These are phyloP conservation scores for Fomitopsis serialis DNA, from an alignment of 768 basidiomycete genomes.

Conservation along the genomic window DNA sequence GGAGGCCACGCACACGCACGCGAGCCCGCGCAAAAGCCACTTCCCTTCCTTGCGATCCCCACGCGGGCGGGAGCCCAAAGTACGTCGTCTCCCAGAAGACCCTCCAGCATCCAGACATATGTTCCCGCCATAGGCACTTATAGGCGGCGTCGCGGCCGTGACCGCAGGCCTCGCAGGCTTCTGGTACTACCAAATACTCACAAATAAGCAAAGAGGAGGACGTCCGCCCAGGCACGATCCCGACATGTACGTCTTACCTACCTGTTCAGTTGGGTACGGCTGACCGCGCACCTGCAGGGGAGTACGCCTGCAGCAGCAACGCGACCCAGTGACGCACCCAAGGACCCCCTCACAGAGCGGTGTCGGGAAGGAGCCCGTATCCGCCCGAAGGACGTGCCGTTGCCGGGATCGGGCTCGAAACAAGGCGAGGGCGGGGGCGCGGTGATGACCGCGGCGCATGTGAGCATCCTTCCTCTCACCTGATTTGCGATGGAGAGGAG, in stretches of 20 bases:
- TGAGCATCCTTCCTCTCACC: not conserved
- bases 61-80: no score
- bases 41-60: no score
- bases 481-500: no score
- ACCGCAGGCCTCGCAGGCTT: slow-evolving; percentile 8
- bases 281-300: not conserved
- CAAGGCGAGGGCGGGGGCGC: not conserved
- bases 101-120: no score
- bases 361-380: not conserved
- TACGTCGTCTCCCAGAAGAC: no score
- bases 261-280: not conserved
- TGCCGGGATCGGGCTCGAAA: not conserved
- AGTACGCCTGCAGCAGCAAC: slow-evolving; percentile 10
- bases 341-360: slow-evolving; percentile 2
- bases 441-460: slow-evolving; percentile 9
- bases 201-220: slow-evolving; percentile 3
- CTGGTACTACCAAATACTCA: slow-evolving; percentile 10
- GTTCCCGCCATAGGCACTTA: no score
- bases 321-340: not conserved
- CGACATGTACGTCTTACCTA: slow-evolving; percentile 7
- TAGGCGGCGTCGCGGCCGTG: slow-evolving; percentile 5
- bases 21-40: no score
- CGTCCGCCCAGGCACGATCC: slow-evolving; percentile 4
- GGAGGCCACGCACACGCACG: no score
- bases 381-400: not conserved